These are phyloP conservation scores for Triadica sebifera DNA, from an alignment of 345 rosid species.

Conservation along the genomic window DNA sequence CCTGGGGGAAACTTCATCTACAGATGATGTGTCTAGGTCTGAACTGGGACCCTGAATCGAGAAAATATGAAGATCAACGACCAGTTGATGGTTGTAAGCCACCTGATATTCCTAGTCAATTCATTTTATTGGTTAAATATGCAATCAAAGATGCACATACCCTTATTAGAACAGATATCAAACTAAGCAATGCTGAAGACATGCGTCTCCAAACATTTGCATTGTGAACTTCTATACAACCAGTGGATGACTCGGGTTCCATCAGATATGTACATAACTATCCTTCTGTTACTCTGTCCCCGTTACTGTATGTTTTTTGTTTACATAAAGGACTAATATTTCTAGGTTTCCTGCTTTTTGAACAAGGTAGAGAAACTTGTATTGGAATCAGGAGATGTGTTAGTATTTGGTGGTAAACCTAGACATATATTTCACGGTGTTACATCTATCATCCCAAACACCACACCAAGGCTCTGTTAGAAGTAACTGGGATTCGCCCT, in stretches of 20 bases:
- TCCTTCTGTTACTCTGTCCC: neutral
- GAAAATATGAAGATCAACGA: slow-evolving; percentile 15
- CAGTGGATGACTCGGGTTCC: slow-evolving; percentile 22
- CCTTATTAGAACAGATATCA: neutral
- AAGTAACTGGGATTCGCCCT: slow-evolving; percentile 13
- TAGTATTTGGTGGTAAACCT: slow-evolving; percentile 21
- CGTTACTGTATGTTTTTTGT: neutral
- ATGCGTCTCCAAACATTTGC: slow-evolving; percentile 20
- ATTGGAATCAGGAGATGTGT: slow-evolving; percentile 24
- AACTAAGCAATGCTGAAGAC: slow-evolving; percentile 10
- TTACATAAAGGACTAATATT: neutral
- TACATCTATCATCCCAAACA: slow-evolving; percentile 11
- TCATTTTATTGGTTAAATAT: slow-evolving; percentile 5
- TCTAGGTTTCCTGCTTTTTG: too few species aligned
- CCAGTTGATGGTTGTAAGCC: slow-evolving; percentile 5
- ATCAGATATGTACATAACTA: slow-evolving; percentile 10
- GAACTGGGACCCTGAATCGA: slow-evolving; percentile 25
- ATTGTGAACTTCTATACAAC: slow-evolving; percentile 21
- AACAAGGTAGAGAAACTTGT: slow-evolving; percentile 9
- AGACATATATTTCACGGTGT: slow-evolving; percentile 23
- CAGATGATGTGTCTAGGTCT: slow-evolving; percentile 29
- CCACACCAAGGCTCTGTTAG: slow-evolving; percentile 5
- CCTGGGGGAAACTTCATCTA: slow-evolving; percentile 17
- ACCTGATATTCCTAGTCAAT: slow-evolving; percentile 14
- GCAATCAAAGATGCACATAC: slow-evolving; percentile 26